These are phyloP conservation scores for Trifolium dubium DNA, from an alignment of 306 rosid genomes.

Conservation along the genomic window DNA sequence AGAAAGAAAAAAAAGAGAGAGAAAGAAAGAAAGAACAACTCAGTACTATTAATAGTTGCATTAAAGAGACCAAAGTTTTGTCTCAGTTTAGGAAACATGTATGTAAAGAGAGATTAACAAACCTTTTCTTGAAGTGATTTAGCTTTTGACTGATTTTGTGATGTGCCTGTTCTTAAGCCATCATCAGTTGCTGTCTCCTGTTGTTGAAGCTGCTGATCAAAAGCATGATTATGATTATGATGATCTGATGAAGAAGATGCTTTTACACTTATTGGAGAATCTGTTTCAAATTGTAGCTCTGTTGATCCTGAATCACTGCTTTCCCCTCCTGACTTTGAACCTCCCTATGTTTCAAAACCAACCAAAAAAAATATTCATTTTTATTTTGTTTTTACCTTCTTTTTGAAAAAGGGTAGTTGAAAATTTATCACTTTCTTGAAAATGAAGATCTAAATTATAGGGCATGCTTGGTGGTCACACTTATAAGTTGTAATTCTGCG, in stretches of 20 bases:
- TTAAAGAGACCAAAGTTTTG: slow-evolving; percentile 50
- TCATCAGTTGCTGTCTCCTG: slow-evolving; percentile 55
- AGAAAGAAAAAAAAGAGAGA: not conserved
- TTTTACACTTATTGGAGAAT: slow-evolving; percentile 74
- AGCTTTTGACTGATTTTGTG: slow-evolving; percentile 65
- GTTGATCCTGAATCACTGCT: slow-evolving; percentile 94
- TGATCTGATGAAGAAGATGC: slow-evolving; percentile 68
- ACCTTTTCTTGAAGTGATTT: slow-evolving; percentile 77
- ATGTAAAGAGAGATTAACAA: slow-evolving; percentile 52
- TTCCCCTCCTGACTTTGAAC: slow-evolving; percentile 83
- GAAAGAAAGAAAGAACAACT: not conserved
- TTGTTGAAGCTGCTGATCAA: slow-evolving; percentile 55
- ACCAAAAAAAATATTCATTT: not conserved
- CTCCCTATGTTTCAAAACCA: slow-evolving; percentile 54
- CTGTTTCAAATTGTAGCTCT: slow-evolving; percentile 65
- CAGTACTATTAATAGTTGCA: slow-evolving; percentile 41
- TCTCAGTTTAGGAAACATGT: slow-evolving; percentile 47
- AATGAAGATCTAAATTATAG: no score
- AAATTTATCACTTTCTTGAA: no score
- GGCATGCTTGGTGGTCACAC: no score
- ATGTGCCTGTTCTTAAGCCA: slow-evolving; percentile 50
- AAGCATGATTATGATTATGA: slow-evolving; percentile 48
- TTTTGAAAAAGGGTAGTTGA: not conserved
- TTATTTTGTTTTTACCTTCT: not conserved
- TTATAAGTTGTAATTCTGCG: no score